Base-by-base conservation (phyloP, 805 yeast species). In the Suhomyces emberorum region DNA sequence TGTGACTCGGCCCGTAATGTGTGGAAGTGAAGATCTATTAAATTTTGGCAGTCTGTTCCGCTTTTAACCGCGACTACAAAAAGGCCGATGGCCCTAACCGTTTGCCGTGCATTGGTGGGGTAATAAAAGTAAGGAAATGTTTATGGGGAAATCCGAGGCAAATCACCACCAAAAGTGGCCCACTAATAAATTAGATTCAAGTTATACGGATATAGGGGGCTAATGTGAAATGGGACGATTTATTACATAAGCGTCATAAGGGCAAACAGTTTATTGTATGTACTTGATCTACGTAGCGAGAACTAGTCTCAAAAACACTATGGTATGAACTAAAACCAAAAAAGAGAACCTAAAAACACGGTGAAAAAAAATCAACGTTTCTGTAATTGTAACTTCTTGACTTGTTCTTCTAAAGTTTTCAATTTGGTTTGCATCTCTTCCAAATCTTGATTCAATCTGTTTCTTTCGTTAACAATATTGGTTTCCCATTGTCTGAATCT, bases 401-500 rank as follows among this genome's bases (percentile, higher is more conserved):
- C 86, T 60, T 79, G 85, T 38, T 83, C 88, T 55, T 85, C 93
- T 55, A 85, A 68, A 37, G 74, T 63, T 59, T 83, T 83, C 53
- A 83, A 77, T 59, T 83, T 81, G 40, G 75, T 63, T 62, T 88
- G 96, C 65, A 89, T 78, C 50, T 84, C 88, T 53, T 91, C 96
- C 53, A 93, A 75, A 63, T 93, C 98, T 63, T 83, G 84, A 67
- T 93, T 93, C 59, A 93, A 75, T 61, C 95, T 79, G 64, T 88
- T 86, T 69, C 96, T 84, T 69, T 93, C 97, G 51, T 87, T 88
- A 49, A 88, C 93, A 51, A 93, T 87, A 59, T 93, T 91, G 52
- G 88, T 86, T 69, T 89, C 97, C 98, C 99, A 93, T 71, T 91
- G 96, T 72, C 95, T 86, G 65, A 93, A 93, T 58, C 98, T 78